A percentile compares a stretch with the other conserved stretches of the same genome.
These are phyloP conservation scores for Aspergillus calidoustus DNA, from an alignment of 2,329 filamentous ascomycete genomes.

Conservation along the genomic window DNA sequence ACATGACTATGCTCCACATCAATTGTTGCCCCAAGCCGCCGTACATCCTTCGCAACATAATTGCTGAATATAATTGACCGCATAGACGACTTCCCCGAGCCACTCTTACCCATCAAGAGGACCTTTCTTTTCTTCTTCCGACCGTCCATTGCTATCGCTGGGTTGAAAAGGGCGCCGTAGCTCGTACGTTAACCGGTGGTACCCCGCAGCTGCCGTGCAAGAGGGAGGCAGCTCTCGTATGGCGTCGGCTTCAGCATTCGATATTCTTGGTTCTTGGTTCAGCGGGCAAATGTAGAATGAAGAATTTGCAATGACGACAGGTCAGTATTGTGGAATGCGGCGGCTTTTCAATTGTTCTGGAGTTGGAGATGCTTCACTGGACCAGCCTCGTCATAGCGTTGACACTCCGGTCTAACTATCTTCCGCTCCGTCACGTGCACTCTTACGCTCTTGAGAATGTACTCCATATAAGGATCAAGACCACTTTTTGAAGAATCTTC, in stretches of 20 bases:
- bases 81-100: conserved; percentile 98
- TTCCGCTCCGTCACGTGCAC: conserved; percentile 16
- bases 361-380: conserved; percentile 10
- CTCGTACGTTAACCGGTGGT: conserved; percentile 12
- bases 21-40: conserved; percentile 90
- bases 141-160: conserved; percentile 45
- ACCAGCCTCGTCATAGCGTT: conserved; percentile 18
- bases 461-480: background rate
- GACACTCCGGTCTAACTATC: conserved; percentile 9
- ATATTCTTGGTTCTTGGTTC: background rate
- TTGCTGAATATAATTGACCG: conserved; percentile 98
- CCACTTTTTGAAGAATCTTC: background rate
- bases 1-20: conserved; percentile 98
- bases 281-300: background rate
- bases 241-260: conserved; percentile 14
- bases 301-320: background rate
- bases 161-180: background rate
- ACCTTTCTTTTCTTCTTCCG: conserved; percentile 82
- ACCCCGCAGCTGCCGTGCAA: conserved; percentile 21
- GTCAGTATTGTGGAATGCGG: background rate
- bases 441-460: conserved; percentile 16
- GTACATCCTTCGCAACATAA: conserved; percentile 94
- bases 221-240: conserved; percentile 7
- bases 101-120: conserved; percentile 90
- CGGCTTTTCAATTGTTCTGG: background rate